A percentile compares a stretch with the other conserved stretches of the same genome.
Evolutionary conservation across 148 eudicot genomes (phyloP).

Genomic region (Silene latifolia): DNA sequence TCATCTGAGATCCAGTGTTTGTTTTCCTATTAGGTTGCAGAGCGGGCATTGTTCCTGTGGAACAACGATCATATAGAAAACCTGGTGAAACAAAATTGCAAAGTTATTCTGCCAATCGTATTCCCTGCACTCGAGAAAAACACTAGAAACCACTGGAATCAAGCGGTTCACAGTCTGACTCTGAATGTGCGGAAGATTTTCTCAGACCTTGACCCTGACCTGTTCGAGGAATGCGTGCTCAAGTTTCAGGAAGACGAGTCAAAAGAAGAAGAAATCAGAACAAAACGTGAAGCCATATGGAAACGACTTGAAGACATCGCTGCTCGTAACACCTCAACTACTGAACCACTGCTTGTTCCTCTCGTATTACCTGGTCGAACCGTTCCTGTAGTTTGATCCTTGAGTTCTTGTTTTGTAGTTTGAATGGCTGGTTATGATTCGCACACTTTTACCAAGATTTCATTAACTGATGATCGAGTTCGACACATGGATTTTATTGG

Average conservation of each 20-base stretch:
- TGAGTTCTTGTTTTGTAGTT: background rate
- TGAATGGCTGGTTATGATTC: slow-evolving; percentile 10
- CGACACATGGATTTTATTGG: too few relatives aligned
- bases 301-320: slow-evolving; percentile 59
- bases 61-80: slow-evolving; percentile 78
- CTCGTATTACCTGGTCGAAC: slow-evolving; percentile 32
- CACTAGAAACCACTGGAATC: slow-evolving; percentile 65
- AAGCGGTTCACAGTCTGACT: slow-evolving; percentile 67
- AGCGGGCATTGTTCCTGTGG: slow-evolving; percentile 72
- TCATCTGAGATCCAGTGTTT: slow-evolving; percentile 3
- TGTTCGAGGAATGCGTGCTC: slow-evolving; percentile 55
- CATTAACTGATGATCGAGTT: too few relatives aligned
- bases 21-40: slow-evolving; percentile 52
- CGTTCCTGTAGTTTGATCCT: slow-evolving; percentile 19
- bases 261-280: slow-evolving; percentile 44
- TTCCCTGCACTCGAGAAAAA: slow-evolving; percentile 74
- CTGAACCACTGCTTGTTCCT: slow-evolving; percentile 35
- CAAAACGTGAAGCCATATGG: slow-evolving; percentile 59
- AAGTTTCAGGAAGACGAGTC: slow-evolving; percentile 65
- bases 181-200: slow-evolving; percentile 67
- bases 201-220: slow-evolving; percentile 60
- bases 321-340: slow-evolving; percentile 37
- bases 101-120: slow-evolving; percentile 63
- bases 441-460: background rate
- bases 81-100: slow-evolving; percentile 59